Evolutionary conservation across 257 asterid genomes (phyloP), one percentile per base, ranked within the genome.

Genomic region (Craterostigma plantagineum): DNA sequence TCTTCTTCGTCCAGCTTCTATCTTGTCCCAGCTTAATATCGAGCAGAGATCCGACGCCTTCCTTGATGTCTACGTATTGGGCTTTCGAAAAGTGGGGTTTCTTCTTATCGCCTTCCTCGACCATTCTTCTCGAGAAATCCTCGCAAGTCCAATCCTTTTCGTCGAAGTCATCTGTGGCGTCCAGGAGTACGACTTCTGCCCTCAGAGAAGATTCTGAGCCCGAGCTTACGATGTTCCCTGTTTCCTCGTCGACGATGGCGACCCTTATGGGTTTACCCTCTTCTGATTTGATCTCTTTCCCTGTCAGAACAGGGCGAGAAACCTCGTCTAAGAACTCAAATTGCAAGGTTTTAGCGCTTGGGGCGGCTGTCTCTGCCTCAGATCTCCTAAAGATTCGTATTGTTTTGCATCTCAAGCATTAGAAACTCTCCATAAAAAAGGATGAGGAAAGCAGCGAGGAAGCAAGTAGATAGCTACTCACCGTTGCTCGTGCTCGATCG

Each of bases 151-250:
- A 40, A 36, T 36, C 33, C 15, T 42, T 35, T 7, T 57, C 65
- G 18, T 44, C 27, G 30, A 2, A 2, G 42, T 49, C 56, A 14
- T 53, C 47, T 17, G 10, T 10, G 15, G 53, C 69, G 33, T 56
- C 50, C 10, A 69, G 67, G 38, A 69, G 54, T 48, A 69, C 42
- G 35, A 72, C 49, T 57, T 69, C 77, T 37, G 70, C 76, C 49
- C 45, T 33, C 10, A 59, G 62, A 14, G 57, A 65, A 42, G 84
- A 60, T 38, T 50, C 69, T 4, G 59, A 59, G 10, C 73, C 75
- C 7, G 33, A 10, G 1, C 23, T 8, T 23, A 78, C 68, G 8
- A 30, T 17, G 7, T 43, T 2, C 14, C 53, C 64, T 0, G 51
- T 56, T 33, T n/a, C 35, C 53, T 27, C 40, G 50, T 77, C 79